Conservation (phyloP, 2,329 filamentous ascomycete genomes). For the Trichothecium roseum region DNA sequence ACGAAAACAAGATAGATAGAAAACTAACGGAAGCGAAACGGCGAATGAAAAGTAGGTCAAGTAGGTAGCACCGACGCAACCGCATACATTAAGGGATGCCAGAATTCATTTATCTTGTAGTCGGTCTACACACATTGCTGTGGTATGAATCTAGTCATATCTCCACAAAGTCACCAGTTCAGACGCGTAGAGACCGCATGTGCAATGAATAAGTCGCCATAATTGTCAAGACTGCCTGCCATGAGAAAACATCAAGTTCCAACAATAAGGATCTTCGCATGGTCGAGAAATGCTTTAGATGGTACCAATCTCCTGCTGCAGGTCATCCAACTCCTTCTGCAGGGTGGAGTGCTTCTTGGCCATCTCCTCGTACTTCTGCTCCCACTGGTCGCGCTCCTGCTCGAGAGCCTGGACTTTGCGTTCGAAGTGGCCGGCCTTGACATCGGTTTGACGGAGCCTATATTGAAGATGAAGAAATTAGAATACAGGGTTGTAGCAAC, state of each 20-base stretch:
- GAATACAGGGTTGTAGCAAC: conserved; percentile 3
- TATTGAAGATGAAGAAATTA: conserved; percentile 11
- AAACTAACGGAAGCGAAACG: conserved; percentile 62
- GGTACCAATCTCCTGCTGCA: conserved; percentile 85
- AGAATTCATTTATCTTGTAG: too few species aligned
- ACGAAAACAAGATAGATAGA: conserved; percentile 80
- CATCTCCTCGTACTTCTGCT: conserved; percentile 97
- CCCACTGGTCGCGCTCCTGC: conserved; percentile 84
- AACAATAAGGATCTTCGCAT: background rate
- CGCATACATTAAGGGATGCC: too few species aligned
- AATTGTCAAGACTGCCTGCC: conserved; percentile 2
- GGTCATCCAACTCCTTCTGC: conserved; percentile 85
- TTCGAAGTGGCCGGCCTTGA: conserved; percentile 98
- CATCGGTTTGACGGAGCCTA: conserved; percentile 96
- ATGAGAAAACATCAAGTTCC: conserved; percentile 3
- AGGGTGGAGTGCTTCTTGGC: conserved; percentile 73
- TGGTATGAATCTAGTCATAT: too few species aligned
- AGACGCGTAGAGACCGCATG: too few species aligned
- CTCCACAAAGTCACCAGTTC: too few species aligned
- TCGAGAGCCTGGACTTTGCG: conserved; percentile 98
- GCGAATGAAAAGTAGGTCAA: conserved; percentile 49
- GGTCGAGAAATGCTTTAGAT: conserved; percentile 47
- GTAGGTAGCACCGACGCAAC: conserved; percentile 5
- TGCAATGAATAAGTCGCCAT: too few species aligned
- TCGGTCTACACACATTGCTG: too few species aligned